Percentiles rank a stretch among this genome's conserved stretches.
Evolutionary conservation across 768 basidiomycete species (phyloP).

Genomic region (Steccherinum ochraceum): DNA sequence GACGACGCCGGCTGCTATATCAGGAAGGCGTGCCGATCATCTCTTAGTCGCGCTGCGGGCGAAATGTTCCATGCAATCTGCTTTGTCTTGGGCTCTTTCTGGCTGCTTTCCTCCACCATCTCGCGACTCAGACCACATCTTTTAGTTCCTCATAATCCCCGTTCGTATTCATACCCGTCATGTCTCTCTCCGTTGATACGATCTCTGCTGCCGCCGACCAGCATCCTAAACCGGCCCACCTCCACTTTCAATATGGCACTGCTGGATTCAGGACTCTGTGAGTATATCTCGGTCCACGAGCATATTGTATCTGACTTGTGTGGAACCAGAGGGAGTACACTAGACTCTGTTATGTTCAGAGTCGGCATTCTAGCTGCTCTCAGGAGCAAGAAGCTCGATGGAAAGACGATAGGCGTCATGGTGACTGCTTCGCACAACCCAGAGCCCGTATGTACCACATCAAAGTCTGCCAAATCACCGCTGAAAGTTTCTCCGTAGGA

Average conservation of each 20-base stretch:
- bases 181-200: conserved; percentile 28
- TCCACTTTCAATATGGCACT: conserved; percentile 85
- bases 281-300: conserved; percentile 23
- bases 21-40: not conserved
- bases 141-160: not conserved
- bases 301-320: conserved; percentile 7
- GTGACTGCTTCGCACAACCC: conserved; percentile 99
- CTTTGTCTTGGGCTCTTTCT: no score
- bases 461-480: not conserved
- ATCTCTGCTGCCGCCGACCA: conserved; percentile 46
- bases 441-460: conserved; percentile 57
- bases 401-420: conserved; percentile 95
- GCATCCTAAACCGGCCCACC: conserved; percentile 66
- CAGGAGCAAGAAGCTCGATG: conserved; percentile 86
- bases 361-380: conserved; percentile 87
- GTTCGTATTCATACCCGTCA: conserved; percentile 4
- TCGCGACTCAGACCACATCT: not conserved
- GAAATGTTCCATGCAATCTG: not conserved
- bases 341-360: conserved; percentile 92
- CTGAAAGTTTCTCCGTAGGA: conserved; percentile 47
- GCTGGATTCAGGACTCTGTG: conserved; percentile 92
- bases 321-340: conserved; percentile 47
- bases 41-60: not conserved
- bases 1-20: not conserved
- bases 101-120: no score